Evolutionary conservation across 495 filamentous ascomycete genomes (phyloP), one percentile per base, ranked within the genome.

Genomic region (Lichina pygmaea): DNA sequence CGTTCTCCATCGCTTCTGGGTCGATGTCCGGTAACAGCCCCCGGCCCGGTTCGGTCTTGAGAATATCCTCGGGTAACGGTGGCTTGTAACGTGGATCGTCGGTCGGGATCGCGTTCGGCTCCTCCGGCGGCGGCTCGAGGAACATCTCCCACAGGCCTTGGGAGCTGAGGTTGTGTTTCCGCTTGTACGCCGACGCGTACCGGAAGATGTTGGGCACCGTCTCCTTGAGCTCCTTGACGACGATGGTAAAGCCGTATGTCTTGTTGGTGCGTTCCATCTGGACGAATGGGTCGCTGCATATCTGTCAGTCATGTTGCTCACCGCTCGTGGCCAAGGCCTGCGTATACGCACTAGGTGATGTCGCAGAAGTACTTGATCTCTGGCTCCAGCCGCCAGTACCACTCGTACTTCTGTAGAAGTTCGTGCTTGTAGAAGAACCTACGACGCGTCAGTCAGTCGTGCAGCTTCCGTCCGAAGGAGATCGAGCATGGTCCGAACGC

Each of bases 331-430:
- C 32, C 31, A 44, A 10, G 6, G 11, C 33, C 8, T 8, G 13
- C 11, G 1, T 15, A 39, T 15, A 39, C 48, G 54, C 78, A 94
- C 86, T 99, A 99, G 49, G 89, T 99, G 51, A 99, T 93, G 54
- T 99, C 89, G 59, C 89, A 99, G 67, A 95, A 99, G 67, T 95
- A 99, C 66, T 86, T 94, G 76, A 99, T 95, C 60, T 99, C 89
- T 56, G 89, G 89, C 73, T 99, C 89, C 61, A 99, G 62, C 42
- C 89, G 83, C 89, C 89, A 99, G 65, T 99, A 99, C 89, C 89
- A 99, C 58, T 94, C 82, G 63, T 95, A 99, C 62, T 99, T 93
- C 54, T 77, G 67, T 36, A 99, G 71, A 17, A 95, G 73, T 50
- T 86, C 80, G 54, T 99, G 89, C 63, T 94, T 93, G 67, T 92